A percentile compares a stretch with the other conserved stretches of the same genome.
Evolutionary conservation across 176 grass and related monocot genomes (phyloP).

Genomic region (Alloteropsis semialata): DNA sequence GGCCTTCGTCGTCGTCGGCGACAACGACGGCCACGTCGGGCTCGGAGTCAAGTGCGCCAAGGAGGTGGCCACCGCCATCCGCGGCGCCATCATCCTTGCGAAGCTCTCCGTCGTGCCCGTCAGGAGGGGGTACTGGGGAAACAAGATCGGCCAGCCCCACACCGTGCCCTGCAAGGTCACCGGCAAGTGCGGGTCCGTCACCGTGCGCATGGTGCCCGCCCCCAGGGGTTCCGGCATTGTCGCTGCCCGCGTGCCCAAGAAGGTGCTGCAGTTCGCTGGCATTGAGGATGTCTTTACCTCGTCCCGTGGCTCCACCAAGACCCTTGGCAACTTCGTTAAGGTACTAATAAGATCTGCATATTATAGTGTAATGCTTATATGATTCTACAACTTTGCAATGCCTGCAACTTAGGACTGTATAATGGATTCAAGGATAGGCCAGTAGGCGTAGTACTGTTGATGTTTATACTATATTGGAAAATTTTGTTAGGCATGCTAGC

Average conservation of each 20-base stretch:
- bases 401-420: neutral
- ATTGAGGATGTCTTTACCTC: slow-evolving; percentile 91
- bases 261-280: slow-evolving; percentile 86
- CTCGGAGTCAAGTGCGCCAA: slow-evolving; percentile 94
- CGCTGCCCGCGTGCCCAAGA: slow-evolving; percentile 81
- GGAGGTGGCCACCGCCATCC: slow-evolving; percentile 94
- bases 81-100: slow-evolving; percentile 87
- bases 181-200: slow-evolving; percentile 84
- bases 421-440: neutral
- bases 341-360: slow-evolving; percentile 16
- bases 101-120: slow-evolving; percentile 82
- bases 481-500: neutral
- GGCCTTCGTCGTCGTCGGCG: slow-evolving; percentile 92
- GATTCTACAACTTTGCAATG: neutral
- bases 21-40: slow-evolving; percentile 76
- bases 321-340: slow-evolving; percentile 95
- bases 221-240: slow-evolving; percentile 79
- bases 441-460: neutral
- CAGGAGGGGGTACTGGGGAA: slow-evolving; percentile 83
- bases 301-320: slow-evolving; percentile 89
- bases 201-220: slow-evolving; percentile 82
- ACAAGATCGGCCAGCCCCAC: slow-evolving; percentile 83
- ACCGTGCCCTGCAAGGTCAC: slow-evolving; percentile 96
- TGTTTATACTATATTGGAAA: neutral
- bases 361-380: neutral